Conservation (phyloP, 2,329 filamentous ascomycete species). For the Tolypocladium cylindrosporum region DNA sequence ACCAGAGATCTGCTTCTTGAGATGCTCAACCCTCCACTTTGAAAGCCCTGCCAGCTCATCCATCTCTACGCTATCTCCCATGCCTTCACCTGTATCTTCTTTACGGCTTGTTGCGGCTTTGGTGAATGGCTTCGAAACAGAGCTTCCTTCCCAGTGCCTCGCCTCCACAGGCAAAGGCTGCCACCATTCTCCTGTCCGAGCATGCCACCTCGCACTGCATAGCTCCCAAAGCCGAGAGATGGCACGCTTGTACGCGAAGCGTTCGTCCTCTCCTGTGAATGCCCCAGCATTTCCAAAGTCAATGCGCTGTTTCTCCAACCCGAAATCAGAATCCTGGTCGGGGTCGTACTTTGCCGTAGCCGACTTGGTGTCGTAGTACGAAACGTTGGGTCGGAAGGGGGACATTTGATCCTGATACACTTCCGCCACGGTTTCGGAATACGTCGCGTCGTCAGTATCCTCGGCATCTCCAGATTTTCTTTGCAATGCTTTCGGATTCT, state of each 20-base stretch:
- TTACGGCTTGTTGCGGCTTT: conserved; percentile 1
- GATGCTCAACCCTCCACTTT: conserved; percentile 24
- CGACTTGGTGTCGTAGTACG: conserved; percentile 45
- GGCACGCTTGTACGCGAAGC: conserved; percentile 72
- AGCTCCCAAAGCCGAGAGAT: conserved; percentile 74
- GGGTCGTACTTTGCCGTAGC: conserved; percentile 40
- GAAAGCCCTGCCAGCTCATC: conserved; percentile 29
- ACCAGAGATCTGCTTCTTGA: conserved; percentile 14
- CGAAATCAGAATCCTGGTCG: conserved; percentile 49
- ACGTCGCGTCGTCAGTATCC: conserved; percentile 26
- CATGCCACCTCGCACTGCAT: conserved; percentile 64
- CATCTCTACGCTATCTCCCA: conserved; percentile 23
- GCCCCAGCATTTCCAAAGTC: conserved; percentile 59
- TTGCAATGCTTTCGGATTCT: conserved; percentile 23
- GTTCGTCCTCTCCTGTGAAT: conserved; percentile 73
- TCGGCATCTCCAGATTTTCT: conserved; percentile 4
- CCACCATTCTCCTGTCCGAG: conserved; percentile 58
- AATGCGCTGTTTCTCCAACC: conserved; percentile 25
- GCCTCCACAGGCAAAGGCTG: conserved; percentile 53
- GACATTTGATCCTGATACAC: conserved; percentile 69
- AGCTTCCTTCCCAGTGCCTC: conserved; percentile 53
- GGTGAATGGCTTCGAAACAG: conserved; percentile 12
- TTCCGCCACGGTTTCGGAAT: conserved; percentile 42
- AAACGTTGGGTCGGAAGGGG: conserved; percentile 71
- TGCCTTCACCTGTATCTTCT: conserved; percentile 13